These are phyloP conservation scores for Solanum piurae DNA, from an alignment of 257 asterid genomes.

Conservation along the genomic window DNA sequence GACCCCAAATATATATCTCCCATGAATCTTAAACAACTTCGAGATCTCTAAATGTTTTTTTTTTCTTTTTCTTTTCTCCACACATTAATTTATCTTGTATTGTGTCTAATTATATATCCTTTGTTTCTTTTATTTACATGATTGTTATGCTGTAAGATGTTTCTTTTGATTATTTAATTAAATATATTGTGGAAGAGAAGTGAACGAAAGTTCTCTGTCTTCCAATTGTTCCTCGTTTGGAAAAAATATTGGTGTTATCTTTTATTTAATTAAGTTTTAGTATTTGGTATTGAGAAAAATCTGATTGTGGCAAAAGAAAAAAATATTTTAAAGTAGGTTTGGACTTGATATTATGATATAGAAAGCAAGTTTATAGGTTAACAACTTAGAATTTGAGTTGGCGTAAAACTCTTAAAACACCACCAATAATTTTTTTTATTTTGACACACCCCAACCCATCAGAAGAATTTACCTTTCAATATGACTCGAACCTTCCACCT, in stretches of 20 bases:
- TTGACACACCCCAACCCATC: neutral
- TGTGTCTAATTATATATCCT: neutral
- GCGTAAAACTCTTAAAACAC: neutral
- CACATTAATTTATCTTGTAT: neutral
- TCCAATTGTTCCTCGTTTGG: neutral
- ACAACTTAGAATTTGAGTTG: neutral
- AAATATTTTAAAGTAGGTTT: neutral
- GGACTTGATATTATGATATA: neutral
- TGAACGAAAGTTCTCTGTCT: neutral
- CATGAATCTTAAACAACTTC: slow-evolving; percentile 55
- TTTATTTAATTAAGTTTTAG: neutral
- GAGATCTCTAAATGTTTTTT: slow-evolving; percentile 36
- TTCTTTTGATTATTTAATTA: neutral
- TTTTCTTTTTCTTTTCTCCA: neutral
- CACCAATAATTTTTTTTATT: neutral
- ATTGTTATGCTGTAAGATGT: neutral
- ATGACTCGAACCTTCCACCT: too few relatives aligned
- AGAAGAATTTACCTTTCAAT: neutral
- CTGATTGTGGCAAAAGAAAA: neutral
- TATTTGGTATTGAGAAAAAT: neutral
- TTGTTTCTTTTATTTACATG: neutral
- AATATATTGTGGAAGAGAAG: neutral
- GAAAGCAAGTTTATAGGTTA: neutral
- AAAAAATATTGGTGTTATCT: neutral
- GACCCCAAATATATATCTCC: slow-evolving; percentile 56